Base-by-base conservation (phyloP, 768 basidiomycete genomes). In the Leucosporidium scottii region DNA sequence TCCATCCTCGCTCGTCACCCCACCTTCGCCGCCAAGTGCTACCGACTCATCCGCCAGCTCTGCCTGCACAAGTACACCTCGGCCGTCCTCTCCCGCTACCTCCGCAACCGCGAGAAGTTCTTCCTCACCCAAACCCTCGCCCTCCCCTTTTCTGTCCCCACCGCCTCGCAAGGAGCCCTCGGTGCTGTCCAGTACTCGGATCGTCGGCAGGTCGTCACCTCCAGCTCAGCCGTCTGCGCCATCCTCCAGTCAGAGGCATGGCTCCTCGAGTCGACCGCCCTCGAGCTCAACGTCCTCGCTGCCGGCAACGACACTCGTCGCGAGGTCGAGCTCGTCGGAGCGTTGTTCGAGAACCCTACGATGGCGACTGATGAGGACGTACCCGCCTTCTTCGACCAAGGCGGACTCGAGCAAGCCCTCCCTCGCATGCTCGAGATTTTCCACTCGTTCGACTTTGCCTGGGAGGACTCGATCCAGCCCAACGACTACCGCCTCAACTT, bases 11-110 rank as follows among this genome's bases (percentile, higher is more conserved):
- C 28, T 10, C 67, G 71, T 0, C 71, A 72, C 44, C 94, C 93
- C 0, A 83, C 82, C 3, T 80, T 96, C 31, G 92, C 93, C 3
- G 92, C 93, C 76, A 86, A 87, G 62, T 88, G 86, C 74, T 93
- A 93, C 75, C 84, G 84, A 47, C 82, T 96, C 59, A 79, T 97
- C 25, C 83, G 89, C 76, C 89, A 94, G 67, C 83, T 98, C 0
- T 94, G 90, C 79, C 83, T 86, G n/a, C 91, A 97, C 74, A 84
- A 87, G 13, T 82, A 84, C 50, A 94, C 93, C 0, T 89, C 89
- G 0, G 85, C 87, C 47, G 85, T 86, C 64, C 86, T 85, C 7
- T 87, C 89, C 79, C 85, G 91, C 0, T 96, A 94, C 75, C 82
- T 96, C 44, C 86, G 90, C 47, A 90, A 89, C 3, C 82, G 87